Evolutionary conservation across 768 basidiomycete species (phyloP), one percentile per base, ranked within the genome.

Genomic region (Polyporus arcularius): DNA sequence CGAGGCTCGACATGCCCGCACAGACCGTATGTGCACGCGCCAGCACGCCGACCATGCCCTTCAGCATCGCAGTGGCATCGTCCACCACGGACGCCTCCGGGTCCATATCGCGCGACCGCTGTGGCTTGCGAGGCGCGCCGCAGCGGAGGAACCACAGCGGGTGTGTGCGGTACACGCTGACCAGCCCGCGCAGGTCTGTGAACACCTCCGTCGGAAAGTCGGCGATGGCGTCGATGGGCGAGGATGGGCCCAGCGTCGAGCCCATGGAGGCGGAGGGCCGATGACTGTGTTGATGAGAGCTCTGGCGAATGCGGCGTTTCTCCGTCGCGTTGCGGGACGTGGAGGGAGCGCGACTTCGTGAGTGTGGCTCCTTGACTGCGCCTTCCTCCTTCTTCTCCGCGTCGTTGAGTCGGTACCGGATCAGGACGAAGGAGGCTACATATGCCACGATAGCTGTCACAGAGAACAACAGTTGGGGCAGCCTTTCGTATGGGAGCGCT

Each of bases 361-460:
- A 26, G 26, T 26, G 46, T 14, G 26, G 40, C 1, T 9, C 41
- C 21, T 28, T n/a, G 48, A 45, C 21, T 5, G 31, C 38, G 30
- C 21, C 9, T 9, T 51, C 43, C 42, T 63, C 62, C 8, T 15
- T 30, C 38, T 59, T 39, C 38, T 76, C 80, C 4, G 85, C 86
- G 65, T 81, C 81, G 63, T 78, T 74, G 9, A 87, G 72, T 61
- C 82, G 82, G 72, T 82, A 84, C 30, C 80, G 74, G 43, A 85
- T 76, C 16, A 86, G 75, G 55, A 85, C 76, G 72, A 85, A 85
- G 18, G 83, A 82, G 11, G 75, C 85, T 48, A 82, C 65, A 69
- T 86, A 86, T 0, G 85, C 78, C 7, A 80, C 68, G 12, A 79
- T 71, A 11, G 79, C 79, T 80, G 26, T 42, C 38, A 21, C 10